Base-by-base conservation (phyloP, 176 grass and related monocot species). In the Zea luxurians region DNA sequence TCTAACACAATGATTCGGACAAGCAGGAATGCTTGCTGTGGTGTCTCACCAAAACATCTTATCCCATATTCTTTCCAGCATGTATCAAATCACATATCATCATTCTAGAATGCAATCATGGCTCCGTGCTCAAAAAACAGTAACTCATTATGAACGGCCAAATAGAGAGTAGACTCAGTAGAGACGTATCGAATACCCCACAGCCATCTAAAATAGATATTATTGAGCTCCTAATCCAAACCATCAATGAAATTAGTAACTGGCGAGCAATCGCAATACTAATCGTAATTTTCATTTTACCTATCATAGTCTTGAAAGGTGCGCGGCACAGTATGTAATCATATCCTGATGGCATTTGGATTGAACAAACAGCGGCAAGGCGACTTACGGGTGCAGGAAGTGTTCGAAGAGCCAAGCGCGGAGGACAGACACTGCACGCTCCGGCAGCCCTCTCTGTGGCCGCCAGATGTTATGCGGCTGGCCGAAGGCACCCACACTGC, bases 401-500 rank as follows among this genome's bases (percentile, higher is more conserved):
- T 99, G 96, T 52, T 99, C 92, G 43, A 99, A 99, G 0, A 99
- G 77, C 96, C 96, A 99, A 18, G 92, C 84, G 2, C 96, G 90
- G 54, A 99, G 90, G 47, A 99, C 88, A 9, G 90, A 84, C 38
- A 99, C 96, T 0, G 96, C 90, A 7, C 92, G 96, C 68, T 99
- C 96, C 0, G 96, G 96, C 21, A 99, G 92, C 4, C 96, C 96
- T 40, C 96, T 87, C 66, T 99, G 96, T 34, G 96, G 92, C 11
- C 96, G 85, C 96, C 96, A 99, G 43, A 99, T 82, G 82, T 85
- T 89, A 37, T 96, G 88, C 17, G 86, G 88, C 78, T 93, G 96
- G 15, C 79, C 79, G 13, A 96, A 91, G 37, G 79, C 92, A 54
- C 46, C 93, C 1, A 40, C 48, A 46, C 61, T 85, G 61, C 64